Base-by-base conservation (phyloP, 2,329 filamentous ascomycete genomes). In the Lecanicillium sp. region DNA sequence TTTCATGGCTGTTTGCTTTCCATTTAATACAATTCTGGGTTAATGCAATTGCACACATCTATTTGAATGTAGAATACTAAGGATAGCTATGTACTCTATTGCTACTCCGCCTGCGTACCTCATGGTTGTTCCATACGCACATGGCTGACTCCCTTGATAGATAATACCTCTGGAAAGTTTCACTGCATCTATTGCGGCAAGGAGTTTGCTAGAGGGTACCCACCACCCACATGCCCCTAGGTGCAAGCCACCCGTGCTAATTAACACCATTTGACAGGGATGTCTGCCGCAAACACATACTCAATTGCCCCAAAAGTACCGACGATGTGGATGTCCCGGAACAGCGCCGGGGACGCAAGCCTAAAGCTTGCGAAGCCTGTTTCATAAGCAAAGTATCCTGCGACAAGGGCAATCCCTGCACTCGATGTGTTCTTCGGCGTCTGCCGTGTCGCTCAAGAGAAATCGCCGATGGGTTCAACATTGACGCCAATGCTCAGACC, bases 351-450 rank as follows among this genome's bases (percentile, higher is more conserved):
- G 55, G 55, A 12, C 52, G 54, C 20, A 55, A 52, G 30, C 48
- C 52, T 0, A 40, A 43, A 2, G 53, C 54, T 3, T 58, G 55
- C 39, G 53, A 56, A 15, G 46, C 47, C 3, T 58, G 55, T 37
- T 55, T 51, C 36, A 46, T 44, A 18, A 52, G 52, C 44, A 55
- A 55, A 22, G 44, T 53, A 11, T 49, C 51, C 14, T 58, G 55
- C 39, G 51, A 57, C 35, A 51, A 45, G 4, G 41, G 34, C 3
- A 33, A 44, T 3, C 52, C 52, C 0, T 58, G 55, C 35, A 37
- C 43, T 3, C 44, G 55, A 17, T 57, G 55, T 34, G 32, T 41
- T 5, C 35, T 47, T 3, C 49, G 53, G 3, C 38, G 42, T 4
- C 5, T 52, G 1, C 14, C 34, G 6, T 48, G 46, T 29, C 38